phyloP scores from a whole-genome alignment of 345 rosid species.

The Cardamine resedifolia region DNA sequence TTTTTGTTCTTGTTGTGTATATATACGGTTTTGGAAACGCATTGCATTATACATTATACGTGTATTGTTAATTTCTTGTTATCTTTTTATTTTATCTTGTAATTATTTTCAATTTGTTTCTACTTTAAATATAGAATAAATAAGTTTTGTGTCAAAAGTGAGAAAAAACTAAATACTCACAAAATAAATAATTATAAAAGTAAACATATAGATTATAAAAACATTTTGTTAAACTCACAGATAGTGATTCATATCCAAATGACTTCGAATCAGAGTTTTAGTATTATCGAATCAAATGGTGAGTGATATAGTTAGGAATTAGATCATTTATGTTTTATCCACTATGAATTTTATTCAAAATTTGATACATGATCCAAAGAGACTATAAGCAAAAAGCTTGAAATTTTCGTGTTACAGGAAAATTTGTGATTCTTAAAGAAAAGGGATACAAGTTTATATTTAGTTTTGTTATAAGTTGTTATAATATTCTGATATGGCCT shows the following conservation, averaged over 20 bases:
- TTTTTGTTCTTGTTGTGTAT: background rate
- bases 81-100: background rate
- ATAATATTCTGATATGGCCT: background rate
- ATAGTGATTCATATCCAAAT: no score
- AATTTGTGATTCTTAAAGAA: background rate
- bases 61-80: conserved; percentile 3
- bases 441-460: background rate
- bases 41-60: background rate
- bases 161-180: background rate
- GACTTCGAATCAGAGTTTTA: background rate
- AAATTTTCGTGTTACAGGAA: background rate
- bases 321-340: background rate
- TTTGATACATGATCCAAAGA: background rate
- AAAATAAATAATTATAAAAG: background rate
- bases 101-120: background rate
- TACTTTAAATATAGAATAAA: background rate
- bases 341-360: background rate
- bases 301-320: background rate
- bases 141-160: background rate
- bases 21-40: conserved; percentile 17
- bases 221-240: no score
- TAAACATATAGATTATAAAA: no score
- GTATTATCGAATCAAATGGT: background rate
- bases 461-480: background rate
- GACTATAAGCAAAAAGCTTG: background rate